These are phyloP conservation scores for Capsella bursapastoris DNA, from an alignment of 345 rosid species.

Conservation along the genomic window DNA sequence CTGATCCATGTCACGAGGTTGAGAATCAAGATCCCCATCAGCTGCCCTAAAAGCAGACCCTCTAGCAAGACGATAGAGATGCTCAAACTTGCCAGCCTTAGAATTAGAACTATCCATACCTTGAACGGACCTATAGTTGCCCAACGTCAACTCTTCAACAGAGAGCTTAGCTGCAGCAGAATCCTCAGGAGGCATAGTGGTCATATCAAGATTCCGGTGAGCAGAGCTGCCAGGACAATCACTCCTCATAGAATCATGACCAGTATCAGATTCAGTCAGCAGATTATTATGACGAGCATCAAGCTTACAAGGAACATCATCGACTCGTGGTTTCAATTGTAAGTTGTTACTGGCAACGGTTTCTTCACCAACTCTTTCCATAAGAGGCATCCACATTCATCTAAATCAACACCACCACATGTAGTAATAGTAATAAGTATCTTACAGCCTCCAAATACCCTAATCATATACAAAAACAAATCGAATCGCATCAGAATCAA, in stretches of 20 bases:
- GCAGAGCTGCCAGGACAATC: conserved; percentile 49
- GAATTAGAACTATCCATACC: conserved; percentile 41
- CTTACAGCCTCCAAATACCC: conserved; percentile 25
- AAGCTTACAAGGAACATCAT: conserved; percentile 49
- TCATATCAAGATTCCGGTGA: conserved; percentile 34
- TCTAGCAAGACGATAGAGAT: conserved; percentile 35
- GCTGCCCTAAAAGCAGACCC: conserved; percentile 39
- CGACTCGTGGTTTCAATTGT: conserved; percentile 41
- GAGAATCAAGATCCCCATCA: conserved; percentile 46
- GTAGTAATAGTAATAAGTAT: conserved; percentile 1
- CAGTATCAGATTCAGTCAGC: conserved; percentile 44
- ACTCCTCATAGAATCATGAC: conserved; percentile 30
- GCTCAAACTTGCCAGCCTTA: conserved; percentile 46
- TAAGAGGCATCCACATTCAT: conserved; percentile 33
- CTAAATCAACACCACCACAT: conserved; percentile 32
- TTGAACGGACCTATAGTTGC: conserved; percentile 49
- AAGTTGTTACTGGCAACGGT: conserved; percentile 43
- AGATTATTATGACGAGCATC: conserved; percentile 37
- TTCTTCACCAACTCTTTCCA: conserved; percentile 58
- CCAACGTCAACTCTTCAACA: conserved; percentile 54
- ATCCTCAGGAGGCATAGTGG: conserved; percentile 40
- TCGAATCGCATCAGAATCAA: conserved; percentile 36
- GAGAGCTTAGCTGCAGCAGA: conserved; percentile 32
- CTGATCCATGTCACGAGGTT: conserved; percentile 48
- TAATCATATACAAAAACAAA: conserved; percentile 31